Percentiles rank a stretch among this genome's conserved stretches.
phyloP scores from a whole-genome alignment of 768 basidiomycete species.

The Podaxis pistillaris region DNA sequence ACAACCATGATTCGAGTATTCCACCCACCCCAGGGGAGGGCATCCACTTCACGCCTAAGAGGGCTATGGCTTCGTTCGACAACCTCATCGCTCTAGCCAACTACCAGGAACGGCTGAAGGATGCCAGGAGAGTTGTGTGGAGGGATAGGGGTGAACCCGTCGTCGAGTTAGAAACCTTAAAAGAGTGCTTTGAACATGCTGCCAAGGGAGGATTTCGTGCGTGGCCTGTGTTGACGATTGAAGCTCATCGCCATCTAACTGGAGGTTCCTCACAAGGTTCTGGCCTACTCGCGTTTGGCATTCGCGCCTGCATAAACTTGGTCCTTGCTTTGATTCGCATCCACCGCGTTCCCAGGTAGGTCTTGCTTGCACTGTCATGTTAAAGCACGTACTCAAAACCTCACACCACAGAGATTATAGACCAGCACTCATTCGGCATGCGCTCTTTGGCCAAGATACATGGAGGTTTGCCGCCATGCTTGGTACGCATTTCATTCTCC shows the following conservation, averaged over 20 bases:
- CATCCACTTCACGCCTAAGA: slow-evolving; percentile 50
- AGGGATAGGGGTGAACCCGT: slow-evolving; percentile 76
- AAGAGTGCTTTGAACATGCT: slow-evolving; percentile 72
- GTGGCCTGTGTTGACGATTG: slow-evolving; percentile 28
- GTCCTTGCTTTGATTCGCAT: slow-evolving; percentile 76
- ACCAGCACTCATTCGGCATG: slow-evolving; percentile 68
- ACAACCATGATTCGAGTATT: slow-evolving; percentile 9
- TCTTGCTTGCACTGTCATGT: not conserved
- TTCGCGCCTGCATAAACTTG: slow-evolving; percentile 82
- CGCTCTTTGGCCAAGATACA: slow-evolving; percentile 81
- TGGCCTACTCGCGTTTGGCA: slow-evolving; percentile 73
- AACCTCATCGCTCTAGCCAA: slow-evolving; percentile 84
- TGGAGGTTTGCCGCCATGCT: slow-evolving; percentile 88
- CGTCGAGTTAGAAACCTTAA: slow-evolving; percentile 58
- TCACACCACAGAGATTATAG: slow-evolving; percentile 50
- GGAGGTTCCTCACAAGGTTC: slow-evolving; percentile 53
- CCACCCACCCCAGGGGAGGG: slow-evolving; percentile 23
- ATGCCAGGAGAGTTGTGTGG: slow-evolving; percentile 81
- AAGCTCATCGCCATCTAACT: not conserved
- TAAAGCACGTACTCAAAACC: not conserved
- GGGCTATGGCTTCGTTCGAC: slow-evolving; percentile 75
- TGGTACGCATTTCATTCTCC: slow-evolving; percentile 45
- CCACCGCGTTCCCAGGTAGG: slow-evolving; percentile 64
- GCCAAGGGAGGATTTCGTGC: slow-evolving; percentile 67
- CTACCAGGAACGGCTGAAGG: slow-evolving; percentile 70